Conservation (phyloP, 1,284 basidiomycete genomes). For the Ustilago tritici region DNA sequence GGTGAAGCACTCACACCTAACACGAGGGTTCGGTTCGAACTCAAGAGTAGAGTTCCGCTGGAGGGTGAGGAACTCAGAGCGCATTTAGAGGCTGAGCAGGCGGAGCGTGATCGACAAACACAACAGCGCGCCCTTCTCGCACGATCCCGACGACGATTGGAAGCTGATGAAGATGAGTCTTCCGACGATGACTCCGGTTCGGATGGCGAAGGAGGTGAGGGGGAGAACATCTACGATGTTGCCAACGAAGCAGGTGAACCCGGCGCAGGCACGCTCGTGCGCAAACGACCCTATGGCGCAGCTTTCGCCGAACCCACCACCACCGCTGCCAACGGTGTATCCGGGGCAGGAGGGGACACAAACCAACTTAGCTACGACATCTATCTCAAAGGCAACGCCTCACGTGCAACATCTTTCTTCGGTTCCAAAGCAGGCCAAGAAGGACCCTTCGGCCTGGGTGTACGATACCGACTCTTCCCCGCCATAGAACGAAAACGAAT, state of each 20-base stretch:
- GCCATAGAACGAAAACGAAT: constrained; percentile 90
- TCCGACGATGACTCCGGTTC: constrained; percentile 73
- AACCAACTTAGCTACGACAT: constrained; percentile 89
- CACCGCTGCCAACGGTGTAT: constrained; percentile 72
- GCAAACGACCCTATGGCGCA: constrained; percentile 36
- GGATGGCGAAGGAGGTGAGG: constrained; percentile 75
- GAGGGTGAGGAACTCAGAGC: constrained; percentile 80
- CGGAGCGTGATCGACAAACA: constrained; percentile 84
- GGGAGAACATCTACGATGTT: constrained; percentile 71
- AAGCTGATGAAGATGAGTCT: constrained; percentile 75
- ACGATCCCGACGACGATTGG: constrained; percentile 86
- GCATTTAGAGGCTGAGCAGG: constrained; percentile 81
- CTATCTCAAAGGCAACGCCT: constrained; percentile 92
- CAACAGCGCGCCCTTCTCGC: constrained; percentile 83
- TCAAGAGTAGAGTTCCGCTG: constrained; percentile 82
- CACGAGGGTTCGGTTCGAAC: constrained; percentile 72
- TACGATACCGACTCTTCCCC: constrained; percentile 96
- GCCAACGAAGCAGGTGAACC: constrained; percentile 26
- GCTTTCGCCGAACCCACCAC: constrained; percentile 29
- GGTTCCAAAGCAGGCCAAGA: constrained; percentile 71
- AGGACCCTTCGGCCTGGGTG: constrained; percentile 73
- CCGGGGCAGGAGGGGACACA: constrained; percentile 72
- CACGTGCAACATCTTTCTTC: constrained; percentile 83
- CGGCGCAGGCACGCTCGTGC: constrained; percentile 8
- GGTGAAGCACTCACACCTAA: constrained; percentile 76